Conservation (phyloP, 345 rosid species). For the Eucalyptus pauciflora region DNA sequence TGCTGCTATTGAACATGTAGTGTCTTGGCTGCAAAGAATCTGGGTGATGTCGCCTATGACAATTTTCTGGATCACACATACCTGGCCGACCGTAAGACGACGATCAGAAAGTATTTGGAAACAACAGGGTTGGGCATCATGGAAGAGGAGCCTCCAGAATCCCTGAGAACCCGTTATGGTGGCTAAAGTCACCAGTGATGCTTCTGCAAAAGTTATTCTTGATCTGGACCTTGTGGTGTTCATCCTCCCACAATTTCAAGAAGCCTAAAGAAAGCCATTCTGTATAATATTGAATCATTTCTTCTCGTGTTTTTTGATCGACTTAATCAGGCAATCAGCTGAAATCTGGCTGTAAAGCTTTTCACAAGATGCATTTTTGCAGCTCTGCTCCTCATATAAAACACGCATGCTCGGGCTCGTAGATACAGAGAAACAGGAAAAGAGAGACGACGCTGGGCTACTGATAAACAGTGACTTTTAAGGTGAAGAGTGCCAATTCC, state of each 20-base stretch:
- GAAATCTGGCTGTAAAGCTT: not conserved
- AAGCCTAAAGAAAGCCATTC: not conserved
- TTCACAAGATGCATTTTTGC: not conserved
- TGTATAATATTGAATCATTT: not conserved
- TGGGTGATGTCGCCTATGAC: constrained; percentile 45
- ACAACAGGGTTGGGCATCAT: constrained; percentile 70
- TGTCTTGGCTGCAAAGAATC: constrained; percentile 85
- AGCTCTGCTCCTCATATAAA: not conserved
- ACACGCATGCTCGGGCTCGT: rapidly evolving
- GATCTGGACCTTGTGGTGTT: not conserved
- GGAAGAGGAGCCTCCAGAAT: constrained; percentile 85
- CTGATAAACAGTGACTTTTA: not conserved
- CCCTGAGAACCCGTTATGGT: constrained; percentile 68
- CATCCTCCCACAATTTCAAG: not conserved
- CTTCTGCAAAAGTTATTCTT: not conserved
- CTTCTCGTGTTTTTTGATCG: not conserved
- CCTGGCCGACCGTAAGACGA: constrained; percentile 62
- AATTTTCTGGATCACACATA: constrained; percentile 81
- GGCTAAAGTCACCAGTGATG: constrained; percentile 23
- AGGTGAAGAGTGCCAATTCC: not conserved
- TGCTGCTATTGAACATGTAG: constrained; percentile 18
- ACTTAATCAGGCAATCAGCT: not conserved
- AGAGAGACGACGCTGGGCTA: not conserved
- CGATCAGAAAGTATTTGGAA: constrained; percentile 53
- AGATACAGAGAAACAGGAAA: not conserved